Percentiles rank a stretch among this genome's conserved stretches.
Conservation (phyloP, 148 eudicot species). For the Arbutus unedo region DNA sequence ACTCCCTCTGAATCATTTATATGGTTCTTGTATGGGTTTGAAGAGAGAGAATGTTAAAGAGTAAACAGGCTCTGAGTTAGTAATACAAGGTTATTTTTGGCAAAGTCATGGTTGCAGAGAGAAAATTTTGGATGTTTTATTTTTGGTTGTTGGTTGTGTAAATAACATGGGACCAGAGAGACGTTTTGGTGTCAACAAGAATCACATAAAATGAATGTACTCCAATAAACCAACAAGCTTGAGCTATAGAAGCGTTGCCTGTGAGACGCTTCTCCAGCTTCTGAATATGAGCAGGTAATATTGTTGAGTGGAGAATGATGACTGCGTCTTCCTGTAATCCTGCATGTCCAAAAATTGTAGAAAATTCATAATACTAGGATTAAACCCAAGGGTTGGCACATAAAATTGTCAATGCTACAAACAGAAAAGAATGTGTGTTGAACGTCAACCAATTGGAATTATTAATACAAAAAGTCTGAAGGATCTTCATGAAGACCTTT, state of each 20-base stretch:
- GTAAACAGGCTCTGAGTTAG: no score
- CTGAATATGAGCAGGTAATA: constrained; percentile 51
- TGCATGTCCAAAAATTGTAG: constrained; percentile 26
- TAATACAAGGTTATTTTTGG: no score
- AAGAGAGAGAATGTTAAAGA: no score
- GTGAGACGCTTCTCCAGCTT: constrained; percentile 60
- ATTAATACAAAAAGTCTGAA: constrained; percentile 3
- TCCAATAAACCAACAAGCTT: not conserved
- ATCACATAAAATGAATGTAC: no score
- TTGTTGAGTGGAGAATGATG: constrained; percentile 53
- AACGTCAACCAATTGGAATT: constrained; percentile 13
- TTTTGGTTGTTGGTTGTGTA: no score
- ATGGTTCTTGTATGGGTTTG: no score
- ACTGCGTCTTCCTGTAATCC: constrained; percentile 58
- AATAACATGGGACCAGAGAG: no score
- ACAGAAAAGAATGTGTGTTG: not conserved
- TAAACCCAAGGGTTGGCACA: not conserved
- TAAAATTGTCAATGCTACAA: not conserved
- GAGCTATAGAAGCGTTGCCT: constrained; percentile 36
- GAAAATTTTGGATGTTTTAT: no score
- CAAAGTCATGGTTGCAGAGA: no score
- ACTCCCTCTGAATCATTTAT: no score
- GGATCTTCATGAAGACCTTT: constrained; percentile 46
- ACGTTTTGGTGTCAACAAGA: no score
- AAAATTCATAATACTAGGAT: not conserved